Conservation (phyloP, 805 yeast genomes). For the Metahyphopichia silvanorum region DNA sequence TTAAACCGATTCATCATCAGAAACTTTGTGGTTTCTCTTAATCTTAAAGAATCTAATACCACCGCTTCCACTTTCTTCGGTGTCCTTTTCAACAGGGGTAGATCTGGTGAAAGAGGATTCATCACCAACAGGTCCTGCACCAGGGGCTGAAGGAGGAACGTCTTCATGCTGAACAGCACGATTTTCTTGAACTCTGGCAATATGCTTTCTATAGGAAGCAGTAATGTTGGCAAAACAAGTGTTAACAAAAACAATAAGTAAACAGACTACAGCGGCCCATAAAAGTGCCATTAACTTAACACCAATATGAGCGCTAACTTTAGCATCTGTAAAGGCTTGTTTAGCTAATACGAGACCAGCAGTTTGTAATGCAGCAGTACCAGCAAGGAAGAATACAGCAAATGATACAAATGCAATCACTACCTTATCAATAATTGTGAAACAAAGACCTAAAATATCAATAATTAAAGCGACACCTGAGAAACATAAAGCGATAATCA, state of each 20-base stretch:
- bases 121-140: slow-evolving; percentile 30
- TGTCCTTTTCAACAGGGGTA: slow-evolving; percentile 20
- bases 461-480: slow-evolving; percentile 59
- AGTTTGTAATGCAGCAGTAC: slow-evolving; percentile 69
- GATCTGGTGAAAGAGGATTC: slow-evolving; percentile 42
- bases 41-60: slow-evolving; percentile 79
- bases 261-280: slow-evolving; percentile 66
- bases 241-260: slow-evolving; percentile 48
- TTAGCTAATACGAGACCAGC: slow-evolving; percentile 76
- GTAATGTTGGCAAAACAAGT: slow-evolving; percentile 50
- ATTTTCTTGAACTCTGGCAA: slow-evolving; percentile 31
- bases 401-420: slow-evolving; percentile 49
- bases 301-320: slow-evolving; percentile 48
- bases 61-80: slow-evolving; percentile 40
- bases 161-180: slow-evolving; percentile 14
- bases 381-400: slow-evolving; percentile 53
- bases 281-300: slow-evolving; percentile 56
- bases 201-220: slow-evolving; percentile 50
- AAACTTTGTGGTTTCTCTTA: slow-evolving; percentile 48
- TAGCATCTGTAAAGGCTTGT: slow-evolving; percentile 56
- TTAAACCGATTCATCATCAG: slow-evolving; percentile 44
- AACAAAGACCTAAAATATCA: slow-evolving; percentile 54
- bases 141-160: slow-evolving; percentile 16
- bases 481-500: slow-evolving; percentile 58
- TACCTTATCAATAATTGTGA: slow-evolving; percentile 51